These are phyloP conservation scores for Dipteronia dyeriana DNA, from an alignment of 345 rosid genomes.

Conservation along the genomic window DNA sequence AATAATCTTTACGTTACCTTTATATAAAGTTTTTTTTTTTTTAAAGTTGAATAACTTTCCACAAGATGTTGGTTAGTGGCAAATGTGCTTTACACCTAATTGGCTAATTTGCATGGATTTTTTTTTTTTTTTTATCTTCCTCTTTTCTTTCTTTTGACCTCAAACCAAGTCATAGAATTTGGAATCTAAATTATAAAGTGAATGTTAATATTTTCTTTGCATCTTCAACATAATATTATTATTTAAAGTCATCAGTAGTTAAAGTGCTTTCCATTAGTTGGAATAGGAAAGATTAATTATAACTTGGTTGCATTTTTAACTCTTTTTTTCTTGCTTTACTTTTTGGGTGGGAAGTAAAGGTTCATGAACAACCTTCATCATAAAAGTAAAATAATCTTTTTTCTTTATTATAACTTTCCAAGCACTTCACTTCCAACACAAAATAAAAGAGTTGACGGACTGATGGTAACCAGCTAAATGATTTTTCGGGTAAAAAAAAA, in stretches of 20 bases:
- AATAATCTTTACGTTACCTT: no score
- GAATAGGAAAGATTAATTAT: neutral
- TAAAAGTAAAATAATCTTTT: neutral
- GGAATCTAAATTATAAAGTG: neutral
- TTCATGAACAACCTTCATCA: neutral
- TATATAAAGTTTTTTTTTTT: neutral
- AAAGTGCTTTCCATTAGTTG: slow-evolving; percentile 1
- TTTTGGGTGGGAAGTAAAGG: slow-evolving; percentile 7
- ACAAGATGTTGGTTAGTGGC: neutral
- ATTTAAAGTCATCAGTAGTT: neutral
- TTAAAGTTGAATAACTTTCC: neutral
- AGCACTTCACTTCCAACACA: neutral
- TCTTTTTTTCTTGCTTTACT: neutral
- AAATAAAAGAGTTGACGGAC: neutral
- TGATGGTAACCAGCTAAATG: neutral
- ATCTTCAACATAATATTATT: neutral
- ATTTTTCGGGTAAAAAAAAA: neutral
- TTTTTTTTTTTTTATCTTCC: neutral
- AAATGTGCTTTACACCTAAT: slow-evolving; percentile 11
- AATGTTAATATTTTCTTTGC: neutral
- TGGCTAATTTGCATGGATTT: neutral
- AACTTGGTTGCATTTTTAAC: neutral
- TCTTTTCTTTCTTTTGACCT: neutral
- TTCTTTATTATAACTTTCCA: neutral
- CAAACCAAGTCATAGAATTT: neutral